A percentile compares a stretch with the other conserved stretches of the same genome.
Evolutionary conservation across 2,329 filamentous ascomycete species (phyloP).

Genomic region (Hymenotorrendiella dingleyae): DNA sequence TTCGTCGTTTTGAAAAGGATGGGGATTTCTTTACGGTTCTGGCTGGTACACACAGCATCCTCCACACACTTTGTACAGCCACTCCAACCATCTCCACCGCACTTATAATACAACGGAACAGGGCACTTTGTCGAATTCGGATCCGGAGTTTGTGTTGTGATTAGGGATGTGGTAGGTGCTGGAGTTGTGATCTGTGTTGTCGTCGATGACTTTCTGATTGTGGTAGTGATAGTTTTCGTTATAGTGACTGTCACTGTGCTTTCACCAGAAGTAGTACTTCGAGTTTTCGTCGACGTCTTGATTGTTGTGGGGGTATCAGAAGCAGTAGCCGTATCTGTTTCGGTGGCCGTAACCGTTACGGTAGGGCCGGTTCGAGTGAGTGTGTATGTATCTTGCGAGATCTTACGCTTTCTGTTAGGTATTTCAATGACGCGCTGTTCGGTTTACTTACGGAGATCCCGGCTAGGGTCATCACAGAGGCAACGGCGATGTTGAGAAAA

Average conservation of each 20-base stretch:
- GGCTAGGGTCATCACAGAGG: background rate
- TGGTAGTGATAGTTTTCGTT: background rate
- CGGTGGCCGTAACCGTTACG: background rate
- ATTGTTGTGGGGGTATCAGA: background rate
- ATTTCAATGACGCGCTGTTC: background rate
- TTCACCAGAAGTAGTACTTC: background rate
- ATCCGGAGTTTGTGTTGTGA: conserved; percentile 1
- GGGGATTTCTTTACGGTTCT: conserved; percentile 2
- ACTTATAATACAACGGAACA: conserved; percentile 7
- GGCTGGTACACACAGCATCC: conserved; percentile 1
- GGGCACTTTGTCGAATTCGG: conserved; percentile 8
- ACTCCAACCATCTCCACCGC: conserved; percentile 1
- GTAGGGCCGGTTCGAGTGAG: background rate
- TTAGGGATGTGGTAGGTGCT: background rate
- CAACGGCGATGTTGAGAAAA: conserved; percentile 1
- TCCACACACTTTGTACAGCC: conserved; percentile 2
- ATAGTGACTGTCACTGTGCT: background rate
- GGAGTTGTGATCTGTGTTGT: background rate
- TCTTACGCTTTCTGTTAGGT: background rate
- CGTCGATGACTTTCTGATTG: background rate
- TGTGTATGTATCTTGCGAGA: background rate
- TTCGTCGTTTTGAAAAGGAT: background rate
- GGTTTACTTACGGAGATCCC: background rate
- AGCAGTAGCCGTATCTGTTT: background rate
- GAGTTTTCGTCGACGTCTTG: background rate